Percentiles rank a stretch among this genome's conserved stretches.
These are phyloP conservation scores for Wallacemonas sp. DNA, from an alignment of 208 protist genomes.

Conservation along the genomic window DNA sequence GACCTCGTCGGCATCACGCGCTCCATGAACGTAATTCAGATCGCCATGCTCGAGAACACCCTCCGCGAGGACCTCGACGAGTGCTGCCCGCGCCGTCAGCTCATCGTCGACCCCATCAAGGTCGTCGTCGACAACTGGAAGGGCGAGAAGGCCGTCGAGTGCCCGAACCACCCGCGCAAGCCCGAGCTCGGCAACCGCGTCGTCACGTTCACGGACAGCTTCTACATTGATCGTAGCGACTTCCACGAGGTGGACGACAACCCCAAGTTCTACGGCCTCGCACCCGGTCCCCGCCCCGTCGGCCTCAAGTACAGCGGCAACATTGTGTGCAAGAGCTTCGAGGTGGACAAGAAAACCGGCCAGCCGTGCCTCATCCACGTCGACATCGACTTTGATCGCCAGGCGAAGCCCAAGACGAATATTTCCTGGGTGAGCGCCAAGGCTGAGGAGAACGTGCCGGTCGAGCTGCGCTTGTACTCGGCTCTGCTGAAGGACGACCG, in stretches of 20 bases:
- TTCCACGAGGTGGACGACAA: constrained; percentile 91
- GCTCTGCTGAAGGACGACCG: constrained; percentile 87
- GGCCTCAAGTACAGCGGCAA: constrained; percentile 90
- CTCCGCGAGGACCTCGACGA: constrained; percentile 96
- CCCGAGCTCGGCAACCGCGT: constrained; percentile 73
- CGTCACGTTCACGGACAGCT: constrained; percentile 86
- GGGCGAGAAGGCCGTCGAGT: constrained; percentile 80
- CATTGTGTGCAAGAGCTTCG: constrained; percentile 81
- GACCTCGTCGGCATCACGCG: constrained; percentile 94
- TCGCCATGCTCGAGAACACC: constrained; percentile 94
- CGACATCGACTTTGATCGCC: constrained; percentile 86
- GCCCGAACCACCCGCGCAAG: constrained; percentile 95
- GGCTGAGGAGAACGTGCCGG: constrained; percentile 39
- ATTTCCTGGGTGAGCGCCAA: constrained; percentile 89
- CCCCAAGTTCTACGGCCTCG: constrained; percentile 88
- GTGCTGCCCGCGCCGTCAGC: constrained; percentile 76
- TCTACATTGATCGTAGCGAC: constrained; percentile 98
- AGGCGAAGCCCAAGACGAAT: constrained; percentile 88
- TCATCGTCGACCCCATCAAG: constrained; percentile 96
- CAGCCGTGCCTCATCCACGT: constrained; percentile 72
- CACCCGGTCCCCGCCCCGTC: constrained; percentile 76
- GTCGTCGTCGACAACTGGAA: constrained; percentile 95
- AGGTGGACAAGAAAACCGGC: constrained; percentile 69
- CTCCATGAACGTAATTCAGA: constrained; percentile 93
- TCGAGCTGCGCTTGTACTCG: constrained; percentile 83